These are phyloP conservation scores for Orbilia blumenaviensis DNA, from an alignment of 2,329 filamentous ascomycete genomes.

Conservation along the genomic window DNA sequence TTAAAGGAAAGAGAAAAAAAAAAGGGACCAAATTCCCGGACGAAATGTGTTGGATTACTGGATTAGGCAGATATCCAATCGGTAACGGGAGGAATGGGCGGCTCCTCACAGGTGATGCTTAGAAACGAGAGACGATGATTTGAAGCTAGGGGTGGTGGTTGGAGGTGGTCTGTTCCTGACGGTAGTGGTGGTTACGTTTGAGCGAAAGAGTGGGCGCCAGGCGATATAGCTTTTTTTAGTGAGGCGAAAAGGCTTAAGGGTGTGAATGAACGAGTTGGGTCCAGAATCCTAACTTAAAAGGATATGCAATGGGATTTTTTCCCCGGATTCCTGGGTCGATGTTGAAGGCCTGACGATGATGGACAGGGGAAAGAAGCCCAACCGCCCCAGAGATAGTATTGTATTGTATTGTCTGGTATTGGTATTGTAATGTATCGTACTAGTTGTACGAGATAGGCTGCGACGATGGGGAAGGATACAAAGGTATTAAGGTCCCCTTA, in stretches of 20 bases:
- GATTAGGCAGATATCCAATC: conserved; percentile 51
- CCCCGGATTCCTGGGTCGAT: conserved; percentile 13
- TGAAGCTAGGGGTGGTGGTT: not conserved
- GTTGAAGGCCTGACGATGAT: conserved; percentile 11
- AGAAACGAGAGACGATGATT: conserved; percentile 22
- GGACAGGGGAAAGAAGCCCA: conserved; percentile 12
- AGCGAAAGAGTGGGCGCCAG: conserved; percentile 50
- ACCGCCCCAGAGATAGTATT: not conserved
- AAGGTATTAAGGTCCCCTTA: conserved; percentile 29
- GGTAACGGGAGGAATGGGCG: conserved; percentile 44
- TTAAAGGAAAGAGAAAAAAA: conserved; percentile 5
- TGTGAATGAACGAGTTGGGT: conserved; percentile 1
- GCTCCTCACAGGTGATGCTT: conserved; percentile 6
- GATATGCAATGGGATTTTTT: conserved; percentile 21
- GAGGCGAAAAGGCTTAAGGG: not conserved
- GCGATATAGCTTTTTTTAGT: conserved; percentile 20
- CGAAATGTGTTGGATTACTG: conserved; percentile 53
- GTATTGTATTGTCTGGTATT: not conserved
- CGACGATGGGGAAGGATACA: conserved; percentile 1
- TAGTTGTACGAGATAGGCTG: not conserved
- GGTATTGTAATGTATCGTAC: too few relatives aligned
- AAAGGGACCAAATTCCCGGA: conserved; percentile 28
- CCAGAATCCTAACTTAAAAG: not conserved
- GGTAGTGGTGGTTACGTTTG: not conserved
- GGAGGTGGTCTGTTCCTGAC: not conserved